Conservation (phyloP, 768 basidiomycete genomes). For the Roridomyces roridus region DNA sequence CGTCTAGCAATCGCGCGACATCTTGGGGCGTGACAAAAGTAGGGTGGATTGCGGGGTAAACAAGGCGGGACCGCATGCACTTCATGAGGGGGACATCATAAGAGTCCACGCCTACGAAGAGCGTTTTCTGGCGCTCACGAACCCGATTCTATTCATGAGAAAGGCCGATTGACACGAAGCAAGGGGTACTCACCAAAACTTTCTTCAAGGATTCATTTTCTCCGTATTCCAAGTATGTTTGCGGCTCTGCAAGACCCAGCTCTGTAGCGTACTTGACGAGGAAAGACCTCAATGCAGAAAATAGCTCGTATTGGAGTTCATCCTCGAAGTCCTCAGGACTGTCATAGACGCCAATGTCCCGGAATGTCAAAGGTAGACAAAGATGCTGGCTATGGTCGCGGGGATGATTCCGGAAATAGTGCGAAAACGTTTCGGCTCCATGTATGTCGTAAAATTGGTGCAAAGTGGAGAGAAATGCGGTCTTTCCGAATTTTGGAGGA, state of each 20-base stretch:
- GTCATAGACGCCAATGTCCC: too few species aligned
- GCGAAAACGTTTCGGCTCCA: not conserved
- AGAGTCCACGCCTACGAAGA: constrained; percentile 6
- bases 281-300: not conserved
- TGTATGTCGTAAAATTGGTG: constrained; percentile 2
- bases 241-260: not conserved
- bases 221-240: not conserved
- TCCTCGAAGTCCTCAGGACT: too few species aligned
- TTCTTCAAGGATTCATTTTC: too few species aligned
- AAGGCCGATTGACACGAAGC: too few species aligned
- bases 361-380: too few species aligned
- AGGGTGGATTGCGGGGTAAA: not conserved
- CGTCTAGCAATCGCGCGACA: not conserved
- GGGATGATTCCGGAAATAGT: not conserved
- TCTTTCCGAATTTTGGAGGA: constrained; percentile 17
- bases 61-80: not conserved
- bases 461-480: constrained; percentile 5
- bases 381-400: too few species aligned
- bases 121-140: not conserved
- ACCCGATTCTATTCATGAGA: not conserved
- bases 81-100: not conserved
- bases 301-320: too few species aligned
- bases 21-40: not conserved
- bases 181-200: not conserved
- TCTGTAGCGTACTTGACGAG: not conserved